Conservation (phyloP, 1,284 basidiomycete species). For the Spongiforma sp. region DNA sequence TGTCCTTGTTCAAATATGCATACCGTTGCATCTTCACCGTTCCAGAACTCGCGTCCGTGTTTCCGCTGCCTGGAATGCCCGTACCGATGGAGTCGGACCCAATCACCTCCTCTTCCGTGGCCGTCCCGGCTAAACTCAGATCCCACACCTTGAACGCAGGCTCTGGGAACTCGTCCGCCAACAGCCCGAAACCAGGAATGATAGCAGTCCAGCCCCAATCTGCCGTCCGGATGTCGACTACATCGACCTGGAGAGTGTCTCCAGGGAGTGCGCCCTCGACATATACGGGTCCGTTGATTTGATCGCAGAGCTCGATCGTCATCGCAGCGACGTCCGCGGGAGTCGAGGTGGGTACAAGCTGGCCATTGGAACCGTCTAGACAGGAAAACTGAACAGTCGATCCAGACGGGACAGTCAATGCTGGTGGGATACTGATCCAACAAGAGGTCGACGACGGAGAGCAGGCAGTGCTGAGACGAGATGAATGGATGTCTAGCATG, state of each 20-base stretch:
- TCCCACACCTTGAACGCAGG: slow-evolving; percentile 60
- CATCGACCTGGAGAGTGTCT: slow-evolving; percentile 63
- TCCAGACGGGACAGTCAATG: slow-evolving; percentile 54
- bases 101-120: too few relatives aligned
- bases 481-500: background rate
- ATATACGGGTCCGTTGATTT: slow-evolving; percentile 63
- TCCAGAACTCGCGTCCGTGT: too few relatives aligned
- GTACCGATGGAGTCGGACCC: too few relatives aligned
- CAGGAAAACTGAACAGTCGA: slow-evolving; percentile 63
- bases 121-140: slow-evolving; percentile 27
- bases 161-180: slow-evolving; percentile 57
- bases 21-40: slow-evolving; percentile 27
- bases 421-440: slow-evolving; percentile 41
- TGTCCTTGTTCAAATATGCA: slow-evolving; percentile 54
- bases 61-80: too few relatives aligned
- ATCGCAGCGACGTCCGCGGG: slow-evolving; percentile 42
- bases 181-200: slow-evolving; percentile 63
- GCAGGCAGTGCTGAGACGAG: slow-evolving; percentile 23
- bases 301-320: slow-evolving; percentile 54
- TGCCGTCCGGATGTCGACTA: slow-evolving; percentile 54
- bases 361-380: slow-evolving; percentile 65
- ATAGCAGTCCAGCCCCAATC: slow-evolving; percentile 67
- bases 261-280: slow-evolving; percentile 55
- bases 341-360: slow-evolving; percentile 53
- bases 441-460: background rate